Conservation (phyloP, 1,139 yeast genomes). For the Saccharomycopsis hybrid region DNA sequence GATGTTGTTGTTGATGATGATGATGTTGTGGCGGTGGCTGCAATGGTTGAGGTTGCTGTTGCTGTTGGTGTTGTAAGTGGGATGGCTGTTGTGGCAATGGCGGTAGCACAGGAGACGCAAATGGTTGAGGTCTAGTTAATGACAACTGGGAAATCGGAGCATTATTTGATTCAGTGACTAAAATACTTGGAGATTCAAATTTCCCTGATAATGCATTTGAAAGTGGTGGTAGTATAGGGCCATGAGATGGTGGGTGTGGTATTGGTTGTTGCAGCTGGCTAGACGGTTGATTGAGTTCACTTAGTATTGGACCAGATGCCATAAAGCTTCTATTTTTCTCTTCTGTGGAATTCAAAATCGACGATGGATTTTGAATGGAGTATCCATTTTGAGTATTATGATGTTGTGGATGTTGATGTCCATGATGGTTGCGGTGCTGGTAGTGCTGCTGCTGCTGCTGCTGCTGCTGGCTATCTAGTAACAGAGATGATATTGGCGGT, state of each 20-base stretch:
- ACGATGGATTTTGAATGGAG: too few relatives aligned
- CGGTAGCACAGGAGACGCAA: constrained; percentile 14
- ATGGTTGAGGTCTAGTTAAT: constrained; percentile 12
- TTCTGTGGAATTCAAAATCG: too few relatives aligned
- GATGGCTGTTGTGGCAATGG: constrained; percentile 7
- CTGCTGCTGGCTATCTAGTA: not conserved
- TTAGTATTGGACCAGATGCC: not conserved
- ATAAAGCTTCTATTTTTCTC: too few relatives aligned
- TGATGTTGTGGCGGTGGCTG: too few relatives aligned
- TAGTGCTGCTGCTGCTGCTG: not conserved
- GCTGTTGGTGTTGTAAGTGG: too few relatives aligned
- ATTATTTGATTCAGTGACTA: not conserved
- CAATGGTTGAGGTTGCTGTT: too few relatives aligned
- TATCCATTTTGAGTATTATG: not conserved
- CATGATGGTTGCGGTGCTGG: not conserved
- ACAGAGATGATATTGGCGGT: not conserved
- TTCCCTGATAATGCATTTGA: not conserved
- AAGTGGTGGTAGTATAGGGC: not conserved
- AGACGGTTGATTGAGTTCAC: not conserved
- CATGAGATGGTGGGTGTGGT: not conserved
- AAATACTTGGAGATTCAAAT: constrained; percentile 19
- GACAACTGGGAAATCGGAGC: not conserved
- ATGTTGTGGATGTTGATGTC: not conserved
- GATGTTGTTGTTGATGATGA: not conserved
- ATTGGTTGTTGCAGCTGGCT: too few relatives aligned